Evolutionary conservation across 2,329 filamentous ascomycete genomes (phyloP).

Genomic region (Pseudopithomyces chartarum): DNA sequence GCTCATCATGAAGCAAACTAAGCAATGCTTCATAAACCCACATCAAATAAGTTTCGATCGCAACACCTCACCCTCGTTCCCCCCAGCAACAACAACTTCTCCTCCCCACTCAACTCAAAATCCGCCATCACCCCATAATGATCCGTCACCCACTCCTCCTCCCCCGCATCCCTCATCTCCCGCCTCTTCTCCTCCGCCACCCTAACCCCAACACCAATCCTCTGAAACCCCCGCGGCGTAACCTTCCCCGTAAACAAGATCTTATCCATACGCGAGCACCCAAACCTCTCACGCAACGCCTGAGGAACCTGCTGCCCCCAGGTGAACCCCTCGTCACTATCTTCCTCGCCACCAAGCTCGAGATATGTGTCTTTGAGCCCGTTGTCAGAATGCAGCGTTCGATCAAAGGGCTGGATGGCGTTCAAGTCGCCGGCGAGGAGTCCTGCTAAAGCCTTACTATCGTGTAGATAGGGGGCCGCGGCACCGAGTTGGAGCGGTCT

Average conservation of each 20-base stretch:
- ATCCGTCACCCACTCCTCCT: conserved; percentile 57
- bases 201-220: conserved; percentile 55
- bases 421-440: conserved; percentile 63
- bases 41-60: no score
- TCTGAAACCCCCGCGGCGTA: conserved; percentile 46
- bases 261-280: conserved; percentile 61
- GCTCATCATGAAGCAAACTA: no score
- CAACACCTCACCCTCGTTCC: no score
- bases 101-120: conserved; percentile 19
- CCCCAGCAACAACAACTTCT: conserved; percentile 3
- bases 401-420: conserved; percentile 61
- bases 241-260: conserved; percentile 53
- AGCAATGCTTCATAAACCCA: no score
- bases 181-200: conserved; percentile 45
- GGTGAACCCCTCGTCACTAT: conserved; percentile 58
- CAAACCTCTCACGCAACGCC: conserved; percentile 51
- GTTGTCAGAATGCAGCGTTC: conserved; percentile 54
- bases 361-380: conserved; percentile 59
- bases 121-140: conserved; percentile 53
- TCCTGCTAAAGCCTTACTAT: conserved; percentile 45
- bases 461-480: conserved; percentile 52
- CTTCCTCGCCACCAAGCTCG: conserved; percentile 56
- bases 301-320: conserved; percentile 62
- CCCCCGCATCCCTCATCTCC: conserved; percentile 36
- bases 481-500: conserved; percentile 56